These are phyloP conservation scores for Kazachstania martiniae DNA, from an alignment of 805 yeast species.

Conservation along the genomic window DNA sequence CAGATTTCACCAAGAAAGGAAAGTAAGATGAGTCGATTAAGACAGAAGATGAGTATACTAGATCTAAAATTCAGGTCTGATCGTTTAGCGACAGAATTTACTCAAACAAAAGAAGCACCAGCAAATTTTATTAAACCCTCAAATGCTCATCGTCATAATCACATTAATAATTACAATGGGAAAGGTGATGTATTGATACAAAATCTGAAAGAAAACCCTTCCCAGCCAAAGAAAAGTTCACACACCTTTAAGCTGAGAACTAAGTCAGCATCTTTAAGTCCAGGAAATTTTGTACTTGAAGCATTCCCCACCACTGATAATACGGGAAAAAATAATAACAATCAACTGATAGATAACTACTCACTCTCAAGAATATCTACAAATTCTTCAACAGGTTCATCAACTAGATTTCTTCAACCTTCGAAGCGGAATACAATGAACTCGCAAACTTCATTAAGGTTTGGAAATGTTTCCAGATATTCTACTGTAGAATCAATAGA, in stretches of 20 bases:
- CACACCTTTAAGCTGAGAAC: background rate
- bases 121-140: too few relatives aligned
- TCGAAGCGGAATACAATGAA: background rate
- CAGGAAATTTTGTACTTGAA: background rate
- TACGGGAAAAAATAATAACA: background rate
- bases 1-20: too few relatives aligned
- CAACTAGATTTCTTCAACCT: background rate
- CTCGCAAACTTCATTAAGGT: background rate
- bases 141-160: too few relatives aligned
- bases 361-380: background rate
- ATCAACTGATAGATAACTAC: background rate
- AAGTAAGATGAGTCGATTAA: slow-evolving; percentile 13
- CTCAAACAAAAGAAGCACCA: background rate
- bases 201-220: background rate
- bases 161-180: too few relatives aligned
- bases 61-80: slow-evolving; percentile 11
- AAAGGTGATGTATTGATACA: too few relatives aligned
- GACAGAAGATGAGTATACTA: slow-evolving; percentile 15
- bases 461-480: background rate
- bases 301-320: background rate
- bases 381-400: background rate
- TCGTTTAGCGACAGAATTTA: too few relatives aligned
- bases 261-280: background rate
- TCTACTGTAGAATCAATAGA: background rate
- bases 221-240: background rate